phyloP scores from a whole-genome alignment of 345 rosid species.

The Eutrema yunnanense region DNA sequence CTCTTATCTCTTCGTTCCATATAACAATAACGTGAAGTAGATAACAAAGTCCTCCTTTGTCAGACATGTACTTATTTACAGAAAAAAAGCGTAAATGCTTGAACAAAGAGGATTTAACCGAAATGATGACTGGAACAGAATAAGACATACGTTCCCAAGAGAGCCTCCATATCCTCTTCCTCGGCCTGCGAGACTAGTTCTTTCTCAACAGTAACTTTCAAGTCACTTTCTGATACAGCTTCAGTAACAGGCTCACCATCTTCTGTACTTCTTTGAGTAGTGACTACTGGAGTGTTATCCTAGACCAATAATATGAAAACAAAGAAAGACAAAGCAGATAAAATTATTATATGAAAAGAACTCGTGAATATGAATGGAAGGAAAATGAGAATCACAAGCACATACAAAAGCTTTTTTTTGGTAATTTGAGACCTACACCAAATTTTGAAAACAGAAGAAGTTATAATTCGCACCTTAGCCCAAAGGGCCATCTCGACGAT shows the following conservation, averaged over 20 bases:
- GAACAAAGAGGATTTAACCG: not conserved
- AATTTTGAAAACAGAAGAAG: constrained; percentile 17
- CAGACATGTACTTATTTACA: not conserved
- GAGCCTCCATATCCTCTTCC: constrained; percentile 99
- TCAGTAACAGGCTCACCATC: constrained; percentile 71
- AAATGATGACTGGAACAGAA: not conserved
- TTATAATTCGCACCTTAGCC: constrained; percentile 72
- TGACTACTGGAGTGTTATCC: constrained; percentile 83
- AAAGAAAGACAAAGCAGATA: not conserved
- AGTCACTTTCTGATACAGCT: constrained; percentile 54
- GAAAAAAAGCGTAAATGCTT: not conserved
- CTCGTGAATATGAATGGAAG: not conserved
- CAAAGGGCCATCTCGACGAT: constrained; percentile 94
- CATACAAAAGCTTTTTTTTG: not conserved
- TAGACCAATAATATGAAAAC: constrained; percentile 28
- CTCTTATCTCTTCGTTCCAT: constrained; percentile 5
- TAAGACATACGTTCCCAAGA: constrained; percentile 78
- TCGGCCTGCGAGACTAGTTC: constrained; percentile 97
- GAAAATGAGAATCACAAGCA: constrained; percentile 5
- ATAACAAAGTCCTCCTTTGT: not conserved
- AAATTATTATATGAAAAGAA: not conserved
- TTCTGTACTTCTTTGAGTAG: constrained; percentile 49
- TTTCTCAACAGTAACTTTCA: constrained; percentile 89
- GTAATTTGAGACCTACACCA: not conserved
- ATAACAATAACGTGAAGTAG: not conserved